These are phyloP conservation scores for Furcasterigmium furcatum DNA, from an alignment of 2,329 filamentous ascomycete species.

Conservation along the genomic window DNA sequence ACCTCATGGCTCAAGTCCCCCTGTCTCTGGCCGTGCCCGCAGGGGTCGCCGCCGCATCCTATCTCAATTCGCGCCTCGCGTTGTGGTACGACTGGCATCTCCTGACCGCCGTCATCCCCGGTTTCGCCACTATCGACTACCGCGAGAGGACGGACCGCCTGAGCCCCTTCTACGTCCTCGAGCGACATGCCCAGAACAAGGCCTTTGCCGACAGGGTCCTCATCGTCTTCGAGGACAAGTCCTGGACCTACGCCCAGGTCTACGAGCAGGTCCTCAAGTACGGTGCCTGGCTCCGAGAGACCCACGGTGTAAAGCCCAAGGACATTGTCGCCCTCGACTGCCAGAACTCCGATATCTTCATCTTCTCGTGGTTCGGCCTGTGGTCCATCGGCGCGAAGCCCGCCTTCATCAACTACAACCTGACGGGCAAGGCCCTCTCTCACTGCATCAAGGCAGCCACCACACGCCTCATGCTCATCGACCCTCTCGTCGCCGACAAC, in stretches of 20 bases:
- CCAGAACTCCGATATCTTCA: conserved; percentile 74
- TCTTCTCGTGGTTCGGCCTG: conserved; percentile 73
- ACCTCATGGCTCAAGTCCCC: conserved; percentile 36
- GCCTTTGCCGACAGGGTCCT: conserved; percentile 53
- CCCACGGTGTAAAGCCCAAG: conserved; percentile 59
- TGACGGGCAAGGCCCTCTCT: conserved; percentile 65
- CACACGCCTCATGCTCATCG: conserved; percentile 66
- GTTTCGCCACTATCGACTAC: conserved; percentile 36
- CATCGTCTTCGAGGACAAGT: conserved; percentile 65
- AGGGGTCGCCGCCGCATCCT: conserved; percentile 65
- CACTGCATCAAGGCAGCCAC: conserved; percentile 73
- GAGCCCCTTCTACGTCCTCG: conserved; percentile 74
- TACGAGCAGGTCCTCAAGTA: conserved; percentile 71
- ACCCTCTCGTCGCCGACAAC: conserved; percentile 53
- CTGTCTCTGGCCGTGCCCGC: conserved; percentile 56
- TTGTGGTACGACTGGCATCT: conserved; percentile 64
- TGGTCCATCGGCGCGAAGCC: conserved; percentile 83
- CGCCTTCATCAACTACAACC: conserved; percentile 86
- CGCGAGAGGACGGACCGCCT: conserved; percentile 57
- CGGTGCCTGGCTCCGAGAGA: conserved; percentile 69
- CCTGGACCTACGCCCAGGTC: conserved; percentile 71
- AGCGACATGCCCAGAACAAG: conserved; percentile 55
- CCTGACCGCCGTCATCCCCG: conserved; percentile 49
- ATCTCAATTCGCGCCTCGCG: conserved; percentile 69
- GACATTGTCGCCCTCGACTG: conserved; percentile 81